Base-by-base conservation (phyloP, 192 early-diverging fungal genomes). In the Gamsiella multidivaricata region DNA sequence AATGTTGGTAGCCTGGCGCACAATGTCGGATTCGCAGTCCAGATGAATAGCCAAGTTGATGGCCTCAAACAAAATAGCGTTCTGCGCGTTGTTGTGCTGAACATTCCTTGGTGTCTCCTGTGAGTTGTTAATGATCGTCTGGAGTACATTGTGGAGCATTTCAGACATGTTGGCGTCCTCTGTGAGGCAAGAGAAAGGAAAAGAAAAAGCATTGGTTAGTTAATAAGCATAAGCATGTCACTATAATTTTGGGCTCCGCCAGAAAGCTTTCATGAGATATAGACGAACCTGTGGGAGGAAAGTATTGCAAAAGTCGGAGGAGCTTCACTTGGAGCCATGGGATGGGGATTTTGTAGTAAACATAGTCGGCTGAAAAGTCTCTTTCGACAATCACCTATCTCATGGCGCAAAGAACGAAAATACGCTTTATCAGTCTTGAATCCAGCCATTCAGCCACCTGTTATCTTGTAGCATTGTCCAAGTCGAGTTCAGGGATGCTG, bases 321-420 rank as follows among this genome's bases (percentile, higher is more conserved):
- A 98, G 88, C 74, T 98, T 98, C 70, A 98, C 91, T 81, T 98
- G 98, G 46, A 99, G 86, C 98, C 98, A 99, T 34, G 98, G 98
- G 37, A 91, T 92, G 0, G 98, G 95, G 45, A 99, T 94, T 80
- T 96, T 96, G 84, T 99, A 99, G 83, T 99, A 99, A 23, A 95
- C 84, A 74, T 98, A 96, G 71, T 97, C 96, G 18, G 86, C 55
- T 6, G 90, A 81, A 79, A 87, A 95, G 56, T 95, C 92, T 56
- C 89, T 86, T 32, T 97, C 93, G 32, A 96, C 82, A 22, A 98
- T 87, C 70, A 98, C 86, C 88, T 95, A 84, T 39, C 8, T 41
- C n/a, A n/a, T n/a, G n/a, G 25, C 5, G 15, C 11, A 50, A 58
- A 43, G 6, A 25, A 51, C 22, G 39, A 20, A 11, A 18, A 32